phyloP scores from a whole-genome alignment of 1,139 yeast species.

The Sugiyamaella grinbergsii region DNA sequence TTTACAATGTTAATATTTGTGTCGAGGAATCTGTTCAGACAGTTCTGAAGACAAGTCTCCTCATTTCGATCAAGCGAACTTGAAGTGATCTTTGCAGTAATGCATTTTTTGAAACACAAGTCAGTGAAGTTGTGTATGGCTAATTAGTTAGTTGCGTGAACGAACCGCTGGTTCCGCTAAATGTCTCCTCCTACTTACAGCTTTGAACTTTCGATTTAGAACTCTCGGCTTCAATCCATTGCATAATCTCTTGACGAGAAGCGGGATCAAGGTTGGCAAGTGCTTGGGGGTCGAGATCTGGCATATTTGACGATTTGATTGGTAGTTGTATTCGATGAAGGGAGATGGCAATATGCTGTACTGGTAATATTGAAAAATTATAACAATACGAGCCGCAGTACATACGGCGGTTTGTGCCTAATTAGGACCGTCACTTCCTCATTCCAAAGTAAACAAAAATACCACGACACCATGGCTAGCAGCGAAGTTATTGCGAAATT shows the following conservation, averaged over 20 bases:
- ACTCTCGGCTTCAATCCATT: conserved; percentile 79
- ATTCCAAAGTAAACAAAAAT: conserved; percentile 1
- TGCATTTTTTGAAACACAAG: conserved; percentile 87
- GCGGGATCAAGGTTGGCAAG: conserved; percentile 67
- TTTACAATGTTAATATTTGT: conserved; percentile 84
- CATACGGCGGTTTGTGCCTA: too few species aligned
- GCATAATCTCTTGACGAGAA: conserved; percentile 71
- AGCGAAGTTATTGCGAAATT: conserved; percentile 3
- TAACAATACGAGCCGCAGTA: too few species aligned
- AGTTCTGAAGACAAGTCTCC: conserved; percentile 73
- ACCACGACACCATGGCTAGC: neutral
- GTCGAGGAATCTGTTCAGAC: conserved; percentile 83
- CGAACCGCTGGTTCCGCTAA: too few species aligned
- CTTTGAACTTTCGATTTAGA: conserved; percentile 86
- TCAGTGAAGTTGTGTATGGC: conserved; percentile 84
- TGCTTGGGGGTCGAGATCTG: conserved; percentile 60
- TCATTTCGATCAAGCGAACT: conserved; percentile 59
- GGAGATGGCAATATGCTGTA: neutral
- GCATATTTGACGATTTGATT: conserved; percentile 46
- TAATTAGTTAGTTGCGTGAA: conserved; percentile 24
- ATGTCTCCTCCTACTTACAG: conserved; percentile 46
- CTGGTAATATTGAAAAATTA: conserved; percentile 1
- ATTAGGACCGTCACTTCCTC: too few species aligned
- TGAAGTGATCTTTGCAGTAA: conserved; percentile 53
- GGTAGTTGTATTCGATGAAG: neutral